Conservation (phyloP, 768 basidiomycete species). For the Collybiopsis confluens region DNA sequence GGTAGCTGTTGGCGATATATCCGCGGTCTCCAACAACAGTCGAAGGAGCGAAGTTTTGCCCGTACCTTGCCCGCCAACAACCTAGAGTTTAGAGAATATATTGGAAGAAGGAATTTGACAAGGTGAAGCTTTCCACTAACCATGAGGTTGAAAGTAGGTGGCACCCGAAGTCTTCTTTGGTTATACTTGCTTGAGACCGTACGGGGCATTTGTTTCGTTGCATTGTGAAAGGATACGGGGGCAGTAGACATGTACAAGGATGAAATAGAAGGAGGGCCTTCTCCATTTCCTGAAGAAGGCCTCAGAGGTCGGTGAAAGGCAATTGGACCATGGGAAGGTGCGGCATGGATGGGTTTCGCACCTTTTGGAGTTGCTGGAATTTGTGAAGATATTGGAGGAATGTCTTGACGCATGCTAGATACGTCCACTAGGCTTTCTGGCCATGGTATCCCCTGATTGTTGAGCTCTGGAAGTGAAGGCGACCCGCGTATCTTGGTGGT, state of each 20-base stretch:
- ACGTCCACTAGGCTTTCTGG: slow-evolving; percentile 79
- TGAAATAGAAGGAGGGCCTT: slow-evolving; percentile 53
- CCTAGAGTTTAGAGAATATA: slow-evolving; percentile 34
- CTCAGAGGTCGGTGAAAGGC: slow-evolving; percentile 85
- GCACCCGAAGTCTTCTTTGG: slow-evolving; percentile 59
- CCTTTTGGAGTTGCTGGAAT: slow-evolving; percentile 44
- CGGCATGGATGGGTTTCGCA: slow-evolving; percentile 60
- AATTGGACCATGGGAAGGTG: slow-evolving; percentile 46
- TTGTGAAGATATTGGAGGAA: slow-evolving; percentile 23
- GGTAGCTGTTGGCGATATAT: slow-evolving; percentile 74
- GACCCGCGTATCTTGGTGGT: slow-evolving; percentile 64
- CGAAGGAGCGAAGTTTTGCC: slow-evolving; percentile 84
- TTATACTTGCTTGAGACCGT: slow-evolving; percentile 43
- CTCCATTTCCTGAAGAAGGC: slow-evolving; percentile 40
- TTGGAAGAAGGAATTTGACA: slow-evolving; percentile 3
- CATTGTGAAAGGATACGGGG: slow-evolving; percentile 60
- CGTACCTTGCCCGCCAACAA: slow-evolving; percentile 74
- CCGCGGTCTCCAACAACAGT: slow-evolving; percentile 79
- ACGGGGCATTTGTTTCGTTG: slow-evolving; percentile 29
- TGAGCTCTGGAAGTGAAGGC: slow-evolving; percentile 76
- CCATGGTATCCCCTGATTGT: slow-evolving; percentile 76
- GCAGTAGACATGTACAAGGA: slow-evolving; percentile 63
- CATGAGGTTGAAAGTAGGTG: slow-evolving; percentile 87
- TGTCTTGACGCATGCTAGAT: slow-evolving; percentile 52
- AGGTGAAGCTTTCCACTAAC: slow-evolving; percentile 31